Conservation (phyloP, 768 basidiomycete species). For the Tricholoma sp. region DNA sequence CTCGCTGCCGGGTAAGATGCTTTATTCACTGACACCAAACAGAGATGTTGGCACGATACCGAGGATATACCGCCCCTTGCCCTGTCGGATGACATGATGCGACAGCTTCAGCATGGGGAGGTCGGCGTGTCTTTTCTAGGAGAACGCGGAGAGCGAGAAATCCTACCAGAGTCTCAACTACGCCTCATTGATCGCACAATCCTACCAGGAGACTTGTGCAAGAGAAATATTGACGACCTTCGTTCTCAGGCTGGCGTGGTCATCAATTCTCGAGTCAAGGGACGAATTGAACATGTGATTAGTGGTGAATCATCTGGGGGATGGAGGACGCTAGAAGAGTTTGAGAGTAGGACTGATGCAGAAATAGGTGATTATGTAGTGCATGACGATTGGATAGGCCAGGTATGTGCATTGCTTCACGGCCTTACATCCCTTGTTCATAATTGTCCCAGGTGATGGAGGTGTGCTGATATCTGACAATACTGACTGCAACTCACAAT, state of each 20-base stretch:
- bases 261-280: conserved; percentile 53
- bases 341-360: conserved; percentile 53
- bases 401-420: conserved; percentile 43
- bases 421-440: neutral
- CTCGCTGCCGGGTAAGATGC: neutral
- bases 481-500: conserved; percentile 5
- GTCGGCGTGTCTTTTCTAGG: conserved; percentile 73
- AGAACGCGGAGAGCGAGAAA: conserved; percentile 50
- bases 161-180: conserved; percentile 66
- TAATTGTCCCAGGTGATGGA: conserved; percentile 58
- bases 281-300: conserved; percentile 73
- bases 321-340: conserved; percentile 57
- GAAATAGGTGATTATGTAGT: conserved; percentile 81
- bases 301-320: conserved; percentile 51
- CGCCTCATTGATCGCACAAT: conserved; percentile 72
- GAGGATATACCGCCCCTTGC: conserved; percentile 56
- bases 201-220: conserved; percentile 77
- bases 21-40: conserved; percentile 1
- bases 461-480: conserved; percentile 36
- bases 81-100: conserved; percentile 64
- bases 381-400: conserved; percentile 85
- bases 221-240: conserved; percentile 69
- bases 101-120: conserved; percentile 73
- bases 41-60: conserved; percentile 89
- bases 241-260: conserved; percentile 63